Evolutionary conservation across 345 rosid species (phyloP).

Genomic region (Eucalyptus viminalis): DNA sequence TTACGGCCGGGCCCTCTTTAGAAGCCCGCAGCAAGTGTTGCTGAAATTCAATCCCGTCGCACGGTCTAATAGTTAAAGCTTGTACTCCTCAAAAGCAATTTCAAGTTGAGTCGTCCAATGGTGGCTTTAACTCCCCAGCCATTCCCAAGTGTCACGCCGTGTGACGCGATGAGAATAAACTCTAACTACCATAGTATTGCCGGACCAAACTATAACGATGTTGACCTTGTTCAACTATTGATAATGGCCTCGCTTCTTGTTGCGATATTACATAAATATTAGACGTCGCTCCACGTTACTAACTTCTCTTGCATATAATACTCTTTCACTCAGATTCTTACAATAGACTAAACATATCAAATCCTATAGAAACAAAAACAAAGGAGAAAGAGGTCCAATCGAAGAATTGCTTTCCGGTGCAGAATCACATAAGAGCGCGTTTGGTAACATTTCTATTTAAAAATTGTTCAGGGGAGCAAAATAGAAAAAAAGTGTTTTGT

Average conservation of each 20-base stretch:
- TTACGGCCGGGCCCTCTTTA: not conserved
- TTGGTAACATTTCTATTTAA: too few species aligned
- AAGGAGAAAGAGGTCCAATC: not conserved
- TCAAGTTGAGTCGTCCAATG: not conserved
- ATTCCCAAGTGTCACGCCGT: not conserved
- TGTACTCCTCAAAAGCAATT: not conserved
- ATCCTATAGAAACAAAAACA: not conserved
- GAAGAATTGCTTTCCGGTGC: not conserved
- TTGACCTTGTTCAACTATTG: not conserved
- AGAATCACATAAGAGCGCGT: not conserved
- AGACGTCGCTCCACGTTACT: not conserved
- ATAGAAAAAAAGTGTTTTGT: too few species aligned
- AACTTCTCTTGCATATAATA: not conserved
- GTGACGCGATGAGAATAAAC: not conserved
- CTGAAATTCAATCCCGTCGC: not conserved
- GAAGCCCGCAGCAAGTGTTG: not conserved
- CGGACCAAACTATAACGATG: not conserved
- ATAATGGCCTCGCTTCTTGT: not conserved
- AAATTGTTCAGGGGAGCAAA: too few species aligned
- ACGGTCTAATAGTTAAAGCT: not conserved
- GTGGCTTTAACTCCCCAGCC: not conserved
- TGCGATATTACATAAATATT: not conserved
- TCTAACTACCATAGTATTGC: not conserved
- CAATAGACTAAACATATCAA: not conserved
- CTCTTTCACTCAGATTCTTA: not conserved